Evolutionary conservation across 495 filamentous ascomycete species (phyloP).

Genomic region (Chaetomidium leptoderma): DNA sequence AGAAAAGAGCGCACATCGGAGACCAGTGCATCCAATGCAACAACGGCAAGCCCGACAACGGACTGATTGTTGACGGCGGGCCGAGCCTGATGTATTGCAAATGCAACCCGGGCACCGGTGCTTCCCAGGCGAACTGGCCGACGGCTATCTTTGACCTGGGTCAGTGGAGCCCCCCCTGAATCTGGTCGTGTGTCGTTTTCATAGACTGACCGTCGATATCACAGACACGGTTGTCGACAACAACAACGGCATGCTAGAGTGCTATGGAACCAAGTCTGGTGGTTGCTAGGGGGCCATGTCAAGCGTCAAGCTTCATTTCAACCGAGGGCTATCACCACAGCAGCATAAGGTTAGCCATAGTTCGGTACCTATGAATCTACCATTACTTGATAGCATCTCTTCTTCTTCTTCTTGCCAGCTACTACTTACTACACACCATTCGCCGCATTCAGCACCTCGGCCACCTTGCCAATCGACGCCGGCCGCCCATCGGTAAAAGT

Average conservation of each 20-base stretch:
- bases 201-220: neutral
- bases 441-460: neutral
- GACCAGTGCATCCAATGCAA: conserved; percentile 29
- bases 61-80: conserved; percentile 7
- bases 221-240: conserved; percentile 27
- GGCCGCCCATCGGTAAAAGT: conserved; percentile 11
- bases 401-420: too few relatives aligned
- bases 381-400: neutral
- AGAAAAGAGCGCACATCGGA: conserved; percentile 17
- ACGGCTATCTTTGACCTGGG: conserved; percentile 25
- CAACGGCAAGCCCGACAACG: conserved; percentile 16
- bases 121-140: conserved; percentile 21
- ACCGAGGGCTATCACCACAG: too few relatives aligned
- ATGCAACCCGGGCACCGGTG: conserved; percentile 27
- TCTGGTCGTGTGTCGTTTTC: neutral
- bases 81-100: conserved; percentile 23
- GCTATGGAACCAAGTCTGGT: conserved; percentile 17
- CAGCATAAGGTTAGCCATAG: neutral
- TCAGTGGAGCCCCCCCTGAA: conserved; percentile 2
- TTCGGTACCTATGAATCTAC: neutral
- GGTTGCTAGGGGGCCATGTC: conserved; percentile 13
- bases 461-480: conserved; percentile 10
- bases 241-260: conserved; percentile 25
- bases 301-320: too few relatives aligned
- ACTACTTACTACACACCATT: neutral